A percentile compares a stretch with the other conserved stretches of the same genome.
Evolutionary conservation across 2,329 filamentous ascomycete genomes (phyloP).

Genomic region (Macroventuria anomochaeta): DNA sequence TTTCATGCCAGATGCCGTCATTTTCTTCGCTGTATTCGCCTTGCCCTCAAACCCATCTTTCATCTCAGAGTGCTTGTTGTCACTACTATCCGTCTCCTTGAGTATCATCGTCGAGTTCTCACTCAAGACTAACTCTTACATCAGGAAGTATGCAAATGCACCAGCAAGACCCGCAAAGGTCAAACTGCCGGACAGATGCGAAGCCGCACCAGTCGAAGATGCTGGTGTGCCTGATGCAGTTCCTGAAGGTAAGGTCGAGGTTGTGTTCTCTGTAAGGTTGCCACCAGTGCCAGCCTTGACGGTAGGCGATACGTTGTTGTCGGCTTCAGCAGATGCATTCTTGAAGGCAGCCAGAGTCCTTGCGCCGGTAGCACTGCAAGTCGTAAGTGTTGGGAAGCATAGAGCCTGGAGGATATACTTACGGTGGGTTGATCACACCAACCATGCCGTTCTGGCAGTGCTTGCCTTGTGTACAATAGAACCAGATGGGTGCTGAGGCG

Average conservation of each 20-base stretch:
- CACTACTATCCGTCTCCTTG: neutral
- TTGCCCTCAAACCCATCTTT: neutral
- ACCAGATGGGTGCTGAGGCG: slow-evolving; percentile 48
- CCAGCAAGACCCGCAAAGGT: slow-evolving; percentile 37
- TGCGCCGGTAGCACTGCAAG: slow-evolving; percentile 24
- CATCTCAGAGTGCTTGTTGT: neutral
- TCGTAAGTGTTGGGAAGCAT: slow-evolving; percentile 17
- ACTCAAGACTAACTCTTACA: slow-evolving; percentile 27
- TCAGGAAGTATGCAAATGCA: slow-evolving; percentile 40
- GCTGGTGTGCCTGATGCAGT: slow-evolving; percentile 25
- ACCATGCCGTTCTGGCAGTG: slow-evolving; percentile 52
- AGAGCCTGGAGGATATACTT: slow-evolving; percentile 17
- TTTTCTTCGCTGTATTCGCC: neutral
- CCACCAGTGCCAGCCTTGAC: slow-evolving; percentile 35
- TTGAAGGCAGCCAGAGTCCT: slow-evolving; percentile 37
- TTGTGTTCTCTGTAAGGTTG: slow-evolving; percentile 30
- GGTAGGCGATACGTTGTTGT: slow-evolving; percentile 33
- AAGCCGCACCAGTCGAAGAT: slow-evolving; percentile 36
- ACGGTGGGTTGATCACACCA: slow-evolving; percentile 50
- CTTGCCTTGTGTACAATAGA: slow-evolving; percentile 50
- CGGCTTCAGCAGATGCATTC: slow-evolving; percentile 28
- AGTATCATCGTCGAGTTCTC: slow-evolving; percentile 22
- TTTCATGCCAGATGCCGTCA: neutral
- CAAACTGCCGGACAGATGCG: slow-evolving; percentile 32
- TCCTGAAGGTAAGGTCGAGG: slow-evolving; percentile 21